Conservation (phyloP, 2,329 filamentous ascomycete species). For the Exutisphaerella laricina region DNA sequence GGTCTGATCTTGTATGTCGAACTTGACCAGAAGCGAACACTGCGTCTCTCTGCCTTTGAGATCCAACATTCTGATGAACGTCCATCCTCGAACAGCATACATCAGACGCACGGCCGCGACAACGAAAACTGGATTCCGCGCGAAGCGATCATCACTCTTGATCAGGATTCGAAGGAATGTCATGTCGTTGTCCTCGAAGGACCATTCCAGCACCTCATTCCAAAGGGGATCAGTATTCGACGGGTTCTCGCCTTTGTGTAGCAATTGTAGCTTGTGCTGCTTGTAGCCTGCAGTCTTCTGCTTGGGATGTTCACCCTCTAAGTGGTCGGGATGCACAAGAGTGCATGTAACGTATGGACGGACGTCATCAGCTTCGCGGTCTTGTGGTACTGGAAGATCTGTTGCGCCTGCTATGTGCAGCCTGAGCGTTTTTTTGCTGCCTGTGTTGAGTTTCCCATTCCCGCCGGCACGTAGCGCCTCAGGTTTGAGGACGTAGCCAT, state of each 20-base stretch:
- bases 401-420: slow-evolving; percentile 59
- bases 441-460: slow-evolving; percentile 44
- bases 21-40: slow-evolving; percentile 57
- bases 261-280: slow-evolving; percentile 53
- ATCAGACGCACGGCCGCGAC: slow-evolving; percentile 56
- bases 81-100: slow-evolving; percentile 56
- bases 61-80: slow-evolving; percentile 60
- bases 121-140: slow-evolving; percentile 57
- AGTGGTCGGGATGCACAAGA: slow-evolving; percentile 53
- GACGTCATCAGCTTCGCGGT: slow-evolving; percentile 49
- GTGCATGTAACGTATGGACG: slow-evolving; percentile 62
- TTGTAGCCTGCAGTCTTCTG: slow-evolving; percentile 58
- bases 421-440: slow-evolving; percentile 47
- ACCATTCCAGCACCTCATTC: slow-evolving; percentile 63
- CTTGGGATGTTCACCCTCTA: slow-evolving; percentile 50
- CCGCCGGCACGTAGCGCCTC: slow-evolving; percentile 54
- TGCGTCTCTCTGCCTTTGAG: slow-evolving; percentile 59
- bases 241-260: slow-evolving; percentile 57
- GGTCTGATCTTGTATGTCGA: slow-evolving; percentile 48
- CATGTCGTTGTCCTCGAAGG: slow-evolving; percentile 62
- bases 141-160: slow-evolving; percentile 61
- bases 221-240: slow-evolving; percentile 57
- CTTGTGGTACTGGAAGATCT: slow-evolving; percentile 52
- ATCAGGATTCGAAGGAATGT: slow-evolving; percentile 60
- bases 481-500: slow-evolving; percentile 63